Evolutionary conservation across 2,329 filamentous ascomycete genomes (phyloP).

Genomic region (Hypocrella siamensis): DNA sequence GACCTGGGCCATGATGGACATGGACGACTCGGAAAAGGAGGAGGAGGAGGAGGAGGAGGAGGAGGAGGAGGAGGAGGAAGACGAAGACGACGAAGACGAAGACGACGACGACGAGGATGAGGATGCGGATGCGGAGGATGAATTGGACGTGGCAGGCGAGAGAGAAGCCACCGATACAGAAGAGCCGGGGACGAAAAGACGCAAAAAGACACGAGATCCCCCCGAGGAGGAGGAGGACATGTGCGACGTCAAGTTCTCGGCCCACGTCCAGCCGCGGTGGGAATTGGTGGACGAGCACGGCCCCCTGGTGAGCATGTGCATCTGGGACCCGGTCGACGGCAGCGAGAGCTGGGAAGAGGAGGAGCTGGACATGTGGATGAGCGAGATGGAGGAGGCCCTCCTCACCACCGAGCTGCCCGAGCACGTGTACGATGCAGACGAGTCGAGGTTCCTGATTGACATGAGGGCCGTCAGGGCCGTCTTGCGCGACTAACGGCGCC

Average conservation of each 20-base stretch:
- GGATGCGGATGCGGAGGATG: background rate
- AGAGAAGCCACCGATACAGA: constrained; percentile 1
- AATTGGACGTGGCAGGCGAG: background rate
- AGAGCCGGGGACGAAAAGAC: too few relatives aligned
- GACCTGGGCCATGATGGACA: too few relatives aligned
- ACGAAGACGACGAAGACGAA: constrained; percentile 1
- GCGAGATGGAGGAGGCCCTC: constrained; percentile 5
- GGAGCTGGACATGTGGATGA: constrained; percentile 7
- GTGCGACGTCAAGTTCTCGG: constrained; percentile 1
- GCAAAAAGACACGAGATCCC: too few relatives aligned
- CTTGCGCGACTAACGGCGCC: background rate
- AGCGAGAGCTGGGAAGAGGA: constrained; percentile 4
- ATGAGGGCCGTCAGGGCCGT: constrained; percentile 2
- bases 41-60: too few relatives aligned
- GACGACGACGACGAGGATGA: constrained; percentile 1
- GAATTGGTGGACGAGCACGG: constrained; percentile 4
- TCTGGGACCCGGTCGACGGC: constrained; percentile 2
- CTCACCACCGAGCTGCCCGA: constrained; percentile 2
- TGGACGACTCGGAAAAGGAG: too few relatives aligned
- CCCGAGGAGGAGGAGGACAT: constrained; percentile 1
- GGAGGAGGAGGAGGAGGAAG: too few relatives aligned
- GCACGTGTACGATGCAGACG: constrained; percentile 3
- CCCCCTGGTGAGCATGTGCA: constrained; percentile 6
- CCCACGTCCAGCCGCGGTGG: constrained; percentile 4
- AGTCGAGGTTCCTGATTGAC: constrained; percentile 2